Conservation (phyloP, 176 grass and related monocot genomes). For the Puya raimondii region DNA sequence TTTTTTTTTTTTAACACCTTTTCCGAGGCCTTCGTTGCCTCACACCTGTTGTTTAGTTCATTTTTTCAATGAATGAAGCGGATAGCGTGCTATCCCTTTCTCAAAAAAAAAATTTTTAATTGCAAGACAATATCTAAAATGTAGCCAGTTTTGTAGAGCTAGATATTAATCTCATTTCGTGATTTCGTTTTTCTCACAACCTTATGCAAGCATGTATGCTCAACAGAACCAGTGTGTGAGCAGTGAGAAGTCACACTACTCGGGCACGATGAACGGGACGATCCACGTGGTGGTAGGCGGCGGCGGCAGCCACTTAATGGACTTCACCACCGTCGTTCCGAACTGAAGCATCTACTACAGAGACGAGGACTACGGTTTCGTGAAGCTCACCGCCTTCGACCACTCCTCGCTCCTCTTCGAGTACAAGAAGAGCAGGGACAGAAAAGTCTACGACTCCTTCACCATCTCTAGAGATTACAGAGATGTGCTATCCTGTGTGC, state of each 20-base stretch:
- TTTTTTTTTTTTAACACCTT: too few relatives aligned
- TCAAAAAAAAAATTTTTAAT: too few relatives aligned
- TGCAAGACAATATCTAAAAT: too few relatives aligned
- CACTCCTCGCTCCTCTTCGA: constrained; percentile 57
- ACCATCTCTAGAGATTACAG: constrained; percentile 58
- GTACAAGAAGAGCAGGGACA: constrained; percentile 56
- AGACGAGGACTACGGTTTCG: constrained; percentile 67
- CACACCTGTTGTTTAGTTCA: too few relatives aligned
- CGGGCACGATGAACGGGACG: constrained; percentile 53
- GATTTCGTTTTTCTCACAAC: too few relatives aligned
- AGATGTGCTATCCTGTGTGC: constrained; percentile 64
- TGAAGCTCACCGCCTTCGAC: constrained; percentile 76
- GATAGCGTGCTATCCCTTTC: too few relatives aligned
- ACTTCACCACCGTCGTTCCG: constrained; percentile 39
- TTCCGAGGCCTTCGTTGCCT: too few relatives aligned
- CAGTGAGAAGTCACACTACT: constrained; percentile 34
- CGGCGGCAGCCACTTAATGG: constrained; percentile 56
- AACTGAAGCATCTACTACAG: constrained; percentile 61
- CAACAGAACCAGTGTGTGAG: constrained; percentile 52
- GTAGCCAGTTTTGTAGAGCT: too few relatives aligned
- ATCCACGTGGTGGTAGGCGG: constrained; percentile 66
- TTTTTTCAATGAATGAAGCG: too few relatives aligned
- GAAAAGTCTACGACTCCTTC: constrained; percentile 67
- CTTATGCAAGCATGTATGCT: not conserved
- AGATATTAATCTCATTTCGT: too few relatives aligned